phyloP scores from a whole-genome alignment of 768 basidiomycete genomes.

The Lentinula raphanica region DNA sequence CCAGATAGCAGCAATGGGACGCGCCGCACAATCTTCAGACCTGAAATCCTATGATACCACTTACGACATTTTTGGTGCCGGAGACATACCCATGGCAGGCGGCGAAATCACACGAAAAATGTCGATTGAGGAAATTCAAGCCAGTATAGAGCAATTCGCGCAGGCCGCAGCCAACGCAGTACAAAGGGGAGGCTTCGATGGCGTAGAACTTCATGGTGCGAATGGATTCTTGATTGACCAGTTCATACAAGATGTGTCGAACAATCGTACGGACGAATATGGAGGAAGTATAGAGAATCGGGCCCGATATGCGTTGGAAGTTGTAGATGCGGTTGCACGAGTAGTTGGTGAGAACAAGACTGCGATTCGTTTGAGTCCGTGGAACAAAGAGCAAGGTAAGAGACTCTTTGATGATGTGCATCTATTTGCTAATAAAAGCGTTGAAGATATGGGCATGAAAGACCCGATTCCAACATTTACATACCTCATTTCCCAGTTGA shows the following conservation, averaged over 20 bases:
- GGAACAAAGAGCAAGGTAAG: slow-evolving; percentile 23
- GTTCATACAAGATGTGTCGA: slow-evolving; percentile 36
- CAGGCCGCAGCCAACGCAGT: slow-evolving; percentile 37
- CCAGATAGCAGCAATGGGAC: slow-evolving; percentile 44
- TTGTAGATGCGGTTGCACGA: slow-evolving; percentile 32
- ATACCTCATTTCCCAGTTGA: slow-evolving; percentile 36
- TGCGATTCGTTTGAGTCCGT: slow-evolving; percentile 41
- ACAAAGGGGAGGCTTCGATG: slow-evolving; percentile 48
- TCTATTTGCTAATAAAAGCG: slow-evolving; percentile 4
- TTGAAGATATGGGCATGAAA: slow-evolving; percentile 32
- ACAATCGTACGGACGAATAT: slow-evolving; percentile 45
- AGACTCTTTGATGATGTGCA: slow-evolving; percentile 15
- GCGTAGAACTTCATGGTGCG: slow-evolving; percentile 38
- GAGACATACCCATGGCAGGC: slow-evolving; percentile 9
- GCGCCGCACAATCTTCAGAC: slow-evolving; percentile 18
- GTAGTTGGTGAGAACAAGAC: slow-evolving; percentile 39
- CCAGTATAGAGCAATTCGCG: slow-evolving; percentile 31
- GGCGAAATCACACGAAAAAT: slow-evolving; percentile 23
- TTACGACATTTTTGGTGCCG: slow-evolving; percentile 19
- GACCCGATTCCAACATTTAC: slow-evolving; percentile 41
- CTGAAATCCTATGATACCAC: slow-evolving; percentile 14
- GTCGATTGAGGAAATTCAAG: slow-evolving; percentile 31
- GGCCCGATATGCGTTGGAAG: slow-evolving; percentile 37
- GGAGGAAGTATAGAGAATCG: slow-evolving; percentile 49
- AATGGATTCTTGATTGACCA: slow-evolving; percentile 34